Percentiles rank a stretch among this genome's conserved stretches.
Conservation (phyloP, 371 early-diverging fungal species). For the Mortierella sp. region DNA sequence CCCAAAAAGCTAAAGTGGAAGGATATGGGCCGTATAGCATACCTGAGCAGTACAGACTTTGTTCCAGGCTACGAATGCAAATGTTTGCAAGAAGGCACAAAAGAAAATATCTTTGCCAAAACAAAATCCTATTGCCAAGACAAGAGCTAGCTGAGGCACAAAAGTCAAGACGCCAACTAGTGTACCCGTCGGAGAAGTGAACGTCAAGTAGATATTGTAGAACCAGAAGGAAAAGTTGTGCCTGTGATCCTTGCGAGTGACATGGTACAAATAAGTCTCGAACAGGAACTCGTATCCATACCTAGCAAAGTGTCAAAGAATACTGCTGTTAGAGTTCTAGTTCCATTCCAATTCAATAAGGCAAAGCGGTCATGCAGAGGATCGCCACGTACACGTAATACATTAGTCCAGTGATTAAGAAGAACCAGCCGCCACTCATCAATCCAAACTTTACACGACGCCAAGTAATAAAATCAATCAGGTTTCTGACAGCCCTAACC, state of each 20-base stretch:
- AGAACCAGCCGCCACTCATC: constrained; percentile 78
- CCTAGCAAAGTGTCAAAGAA: constrained; percentile 48
- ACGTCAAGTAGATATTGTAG: constrained; percentile 89
- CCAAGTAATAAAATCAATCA: constrained; percentile 61
- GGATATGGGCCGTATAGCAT: constrained; percentile 9
- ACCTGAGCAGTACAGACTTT: constrained; percentile 99
- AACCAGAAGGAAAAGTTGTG: constrained; percentile 99
- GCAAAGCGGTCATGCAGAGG: no score
- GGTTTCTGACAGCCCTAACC: constrained; percentile 29
- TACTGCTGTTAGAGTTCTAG: neutral
- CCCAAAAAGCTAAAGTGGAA: neutral
- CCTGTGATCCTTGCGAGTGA: constrained; percentile 96
- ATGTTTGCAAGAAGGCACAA: constrained; percentile 93
- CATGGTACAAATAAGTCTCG: constrained; percentile 94
- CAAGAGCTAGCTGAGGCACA: constrained; percentile 80
- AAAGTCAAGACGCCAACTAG: constrained; percentile 74
- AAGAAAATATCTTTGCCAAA: constrained; percentile 88
- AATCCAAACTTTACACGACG: constrained; percentile 78
- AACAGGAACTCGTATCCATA: constrained; percentile 91
- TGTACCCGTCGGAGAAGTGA: constrained; percentile 61
- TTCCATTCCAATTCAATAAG: neutral
- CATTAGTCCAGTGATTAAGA: constrained; percentile 78
- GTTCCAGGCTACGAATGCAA: constrained; percentile 95
- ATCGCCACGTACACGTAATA: constrained; percentile 69
- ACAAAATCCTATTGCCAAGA: constrained; percentile 69